Conservation (phyloP, 2,329 filamentous ascomycete genomes). For the Colletotrichum tofieldiae region DNA sequence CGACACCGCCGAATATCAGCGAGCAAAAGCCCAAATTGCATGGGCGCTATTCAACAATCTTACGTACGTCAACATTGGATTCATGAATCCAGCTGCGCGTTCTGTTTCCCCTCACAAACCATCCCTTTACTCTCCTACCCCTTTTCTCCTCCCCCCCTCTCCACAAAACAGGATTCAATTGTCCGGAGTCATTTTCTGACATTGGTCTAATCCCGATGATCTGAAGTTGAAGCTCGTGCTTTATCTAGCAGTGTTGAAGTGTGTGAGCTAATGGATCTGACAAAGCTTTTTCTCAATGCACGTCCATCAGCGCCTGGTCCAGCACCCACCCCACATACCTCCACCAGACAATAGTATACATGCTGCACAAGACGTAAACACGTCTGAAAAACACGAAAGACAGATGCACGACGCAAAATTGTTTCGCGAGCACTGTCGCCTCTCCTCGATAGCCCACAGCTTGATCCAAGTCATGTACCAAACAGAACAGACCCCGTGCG, state of each 20-base stretch:
- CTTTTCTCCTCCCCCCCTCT: neutral
- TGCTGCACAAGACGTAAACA: neutral
- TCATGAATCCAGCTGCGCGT: neutral
- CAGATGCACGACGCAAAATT: neutral
- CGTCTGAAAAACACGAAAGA: neutral
- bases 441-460: slow-evolving; percentile 55
- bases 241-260: too few species aligned
- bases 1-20: neutral
- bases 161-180: neutral
- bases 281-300: neutral
- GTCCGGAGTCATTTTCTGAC: neutral
- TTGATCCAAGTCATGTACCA: slow-evolving; percentile 49
- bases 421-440: slow-evolving; percentile 46
- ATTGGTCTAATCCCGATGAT: neutral
- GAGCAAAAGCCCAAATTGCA: neutral
- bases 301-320: neutral
- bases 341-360: neutral
- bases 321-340: neutral
- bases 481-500: slow-evolving; percentile 28
- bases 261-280: neutral
- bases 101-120: too few species aligned
- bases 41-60: neutral
- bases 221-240: neutral
- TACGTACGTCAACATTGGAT: neutral
- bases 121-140: neutral